Percentiles rank a stretch among this genome's conserved stretches.
These are phyloP conservation scores for Purpureocillium lavendulum DNA, from an alignment of 2,329 filamentous ascomycete genomes.

Conservation along the genomic window DNA sequence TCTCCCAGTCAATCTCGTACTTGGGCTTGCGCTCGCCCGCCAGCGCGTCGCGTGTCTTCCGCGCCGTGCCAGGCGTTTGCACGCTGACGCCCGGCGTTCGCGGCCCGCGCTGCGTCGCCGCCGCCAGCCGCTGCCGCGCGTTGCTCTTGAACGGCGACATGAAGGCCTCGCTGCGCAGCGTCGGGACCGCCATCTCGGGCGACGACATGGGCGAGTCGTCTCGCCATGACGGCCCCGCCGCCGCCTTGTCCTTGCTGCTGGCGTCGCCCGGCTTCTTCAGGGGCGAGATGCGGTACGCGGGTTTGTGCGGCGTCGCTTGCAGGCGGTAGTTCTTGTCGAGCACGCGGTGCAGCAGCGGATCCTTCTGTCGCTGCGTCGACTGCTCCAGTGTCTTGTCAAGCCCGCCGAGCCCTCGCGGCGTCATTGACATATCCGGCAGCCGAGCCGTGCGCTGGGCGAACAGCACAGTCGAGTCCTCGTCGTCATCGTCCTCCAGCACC, in stretches of 20 bases:
- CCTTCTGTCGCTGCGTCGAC: slow-evolving; percentile 37
- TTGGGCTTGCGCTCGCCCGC: slow-evolving; percentile 21
- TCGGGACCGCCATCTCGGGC: slow-evolving; percentile 71
- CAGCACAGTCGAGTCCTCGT: slow-evolving; percentile 37
- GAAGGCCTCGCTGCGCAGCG: slow-evolving; percentile 79
- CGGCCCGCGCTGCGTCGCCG: slow-evolving; percentile 35
- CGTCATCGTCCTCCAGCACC: slow-evolving; percentile 27
- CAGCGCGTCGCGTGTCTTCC: slow-evolving; percentile 43
- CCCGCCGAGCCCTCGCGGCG: slow-evolving; percentile 35
- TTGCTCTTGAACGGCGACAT: slow-evolving; percentile 57
- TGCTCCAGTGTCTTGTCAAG: slow-evolving; percentile 22
- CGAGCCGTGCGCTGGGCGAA: slow-evolving; percentile 45
- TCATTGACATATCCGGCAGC: slow-evolving; percentile 55
- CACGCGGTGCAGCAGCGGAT: slow-evolving; percentile 82
- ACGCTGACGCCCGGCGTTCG: slow-evolving; percentile 80
- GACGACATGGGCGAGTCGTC: slow-evolving; percentile 58
- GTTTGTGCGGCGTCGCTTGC: slow-evolving; percentile 78
- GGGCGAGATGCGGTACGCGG: slow-evolving; percentile 33
- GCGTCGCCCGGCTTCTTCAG: slow-evolving; percentile 21
- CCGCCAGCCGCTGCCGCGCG: slow-evolving; percentile 31
- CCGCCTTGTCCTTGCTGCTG: slow-evolving; percentile 17
- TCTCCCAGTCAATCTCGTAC: slow-evolving; percentile 65
- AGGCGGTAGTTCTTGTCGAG: slow-evolving; percentile 93
- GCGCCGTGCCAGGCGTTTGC: slow-evolving; percentile 56
- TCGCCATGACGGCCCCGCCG: slow-evolving; percentile 33